These are phyloP conservation scores for Yamadazyma spencermartinsiae DNA, from an alignment of 1,139 yeast species.

Conservation along the genomic window DNA sequence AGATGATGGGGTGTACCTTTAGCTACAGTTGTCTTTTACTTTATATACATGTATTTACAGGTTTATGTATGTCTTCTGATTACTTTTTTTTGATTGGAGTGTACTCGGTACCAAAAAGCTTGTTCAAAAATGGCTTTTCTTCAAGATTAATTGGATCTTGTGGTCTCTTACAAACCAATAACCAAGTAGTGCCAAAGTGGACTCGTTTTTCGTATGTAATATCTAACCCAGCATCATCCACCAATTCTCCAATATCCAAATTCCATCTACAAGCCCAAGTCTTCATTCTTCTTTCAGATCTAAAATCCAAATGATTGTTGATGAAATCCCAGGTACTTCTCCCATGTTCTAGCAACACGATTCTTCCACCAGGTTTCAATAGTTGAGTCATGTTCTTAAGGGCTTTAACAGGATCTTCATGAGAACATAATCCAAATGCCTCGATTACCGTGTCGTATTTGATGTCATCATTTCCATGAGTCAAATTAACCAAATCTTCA, in stretches of 20 bases:
- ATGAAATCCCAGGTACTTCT: conserved; percentile 77
- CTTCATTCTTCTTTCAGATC: conserved; percentile 80
- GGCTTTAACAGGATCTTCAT: conserved; percentile 86
- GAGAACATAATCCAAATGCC: conserved; percentile 94
- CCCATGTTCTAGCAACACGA: conserved; percentile 89
- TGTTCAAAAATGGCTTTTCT: conserved; percentile 46
- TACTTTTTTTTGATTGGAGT: conserved; percentile 26
- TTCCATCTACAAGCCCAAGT: conserved; percentile 99
- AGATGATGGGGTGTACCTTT: conserved; percentile 17
- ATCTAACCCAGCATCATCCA: conserved; percentile 82
- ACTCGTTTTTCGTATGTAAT: conserved; percentile 76
- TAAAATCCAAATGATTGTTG: conserved; percentile 76
- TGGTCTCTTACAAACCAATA: conserved; percentile 70
- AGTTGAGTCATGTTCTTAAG: conserved; percentile 69
- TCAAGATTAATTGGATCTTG: conserved; percentile 54
- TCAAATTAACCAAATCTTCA: conserved; percentile 69
- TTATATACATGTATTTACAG: conserved; percentile 6
- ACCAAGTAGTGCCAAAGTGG: conserved; percentile 95
- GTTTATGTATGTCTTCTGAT: conserved; percentile 3
- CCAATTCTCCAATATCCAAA: conserved; percentile 81
- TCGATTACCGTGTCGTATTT: conserved; percentile 90
- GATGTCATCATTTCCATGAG: conserved; percentile 39
- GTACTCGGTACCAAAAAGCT: conserved; percentile 42
- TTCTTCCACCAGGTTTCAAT: conserved; percentile 88
- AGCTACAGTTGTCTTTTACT: conserved; percentile 5